These are phyloP conservation scores for Musa beccarii DNA, from an alignment of 176 grass and related monocot species.

Conservation along the genomic window DNA sequence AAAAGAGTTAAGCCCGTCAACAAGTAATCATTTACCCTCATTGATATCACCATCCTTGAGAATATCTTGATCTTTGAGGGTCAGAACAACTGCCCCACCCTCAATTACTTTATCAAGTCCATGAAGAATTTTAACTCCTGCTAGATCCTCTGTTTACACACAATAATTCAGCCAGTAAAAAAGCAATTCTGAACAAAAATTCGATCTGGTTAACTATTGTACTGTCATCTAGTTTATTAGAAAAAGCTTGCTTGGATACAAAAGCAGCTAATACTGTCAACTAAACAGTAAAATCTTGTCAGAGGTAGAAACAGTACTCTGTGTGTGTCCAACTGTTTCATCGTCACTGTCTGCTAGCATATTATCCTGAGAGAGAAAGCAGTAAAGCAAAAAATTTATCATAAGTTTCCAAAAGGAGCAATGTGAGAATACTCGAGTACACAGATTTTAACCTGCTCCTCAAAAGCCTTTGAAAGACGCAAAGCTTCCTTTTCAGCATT, in stretches of 20 bases:
- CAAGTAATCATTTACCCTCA: constrained; percentile 42
- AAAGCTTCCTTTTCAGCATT: constrained; percentile 66
- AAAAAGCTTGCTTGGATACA: neutral
- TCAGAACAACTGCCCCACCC: constrained; percentile 90
- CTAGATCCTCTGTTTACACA: constrained; percentile 57
- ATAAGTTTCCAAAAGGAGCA: neutral
- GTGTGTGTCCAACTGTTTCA: constrained; percentile 23
- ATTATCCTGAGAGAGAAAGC: constrained; percentile 54
- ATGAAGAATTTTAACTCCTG: constrained; percentile 91
- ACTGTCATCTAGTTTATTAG: neutral
- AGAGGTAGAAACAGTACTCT: constrained; percentile 23
- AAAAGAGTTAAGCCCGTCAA: neutral
- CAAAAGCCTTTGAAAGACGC: constrained; percentile 58
- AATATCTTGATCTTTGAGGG: constrained; percentile 92
- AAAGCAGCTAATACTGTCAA: neutral
- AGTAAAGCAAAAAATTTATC: constrained; percentile 4
- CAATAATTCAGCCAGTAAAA: constrained; percentile 1
- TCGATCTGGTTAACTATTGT: too few species aligned
- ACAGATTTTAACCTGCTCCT: constrained; percentile 53
- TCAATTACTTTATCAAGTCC: constrained; percentile 94
- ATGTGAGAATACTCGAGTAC: neutral
- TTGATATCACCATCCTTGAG: constrained; percentile 69
- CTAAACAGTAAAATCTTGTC: neutral
- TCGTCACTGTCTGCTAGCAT: constrained; percentile 57
- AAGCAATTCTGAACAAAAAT: neutral